Conservation (phyloP, 2,329 filamentous ascomycete genomes). For the Nannizziopsis barbatae region DNA sequence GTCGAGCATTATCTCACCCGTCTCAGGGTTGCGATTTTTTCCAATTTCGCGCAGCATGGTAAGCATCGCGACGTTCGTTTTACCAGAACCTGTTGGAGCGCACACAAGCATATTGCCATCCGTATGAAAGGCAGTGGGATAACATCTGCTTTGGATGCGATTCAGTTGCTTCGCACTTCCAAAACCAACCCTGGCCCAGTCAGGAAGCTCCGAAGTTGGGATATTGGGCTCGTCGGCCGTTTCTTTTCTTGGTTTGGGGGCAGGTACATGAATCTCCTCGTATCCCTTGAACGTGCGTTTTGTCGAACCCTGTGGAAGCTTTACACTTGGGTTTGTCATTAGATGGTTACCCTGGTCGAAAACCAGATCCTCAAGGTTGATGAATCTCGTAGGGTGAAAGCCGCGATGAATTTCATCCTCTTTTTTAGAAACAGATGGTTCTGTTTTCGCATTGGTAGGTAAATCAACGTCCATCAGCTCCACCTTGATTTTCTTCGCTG, state of each 20-base stretch:
- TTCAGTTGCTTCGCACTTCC: constrained; percentile 79
- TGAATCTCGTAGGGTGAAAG: constrained; percentile 70
- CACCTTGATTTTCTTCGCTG: constrained; percentile 69
- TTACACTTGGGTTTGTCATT: constrained; percentile 98
- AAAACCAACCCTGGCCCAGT: constrained; percentile 83
- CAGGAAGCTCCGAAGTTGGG: constrained; percentile 75
- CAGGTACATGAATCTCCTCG: constrained; percentile 93
- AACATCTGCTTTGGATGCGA: constrained; percentile 91
- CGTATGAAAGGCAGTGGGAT: constrained; percentile 75
- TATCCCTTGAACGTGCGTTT: constrained; percentile 96
- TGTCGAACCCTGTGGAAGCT: constrained; percentile 83
- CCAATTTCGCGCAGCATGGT: constrained; percentile 93
- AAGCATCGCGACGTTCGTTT: constrained; percentile 97
- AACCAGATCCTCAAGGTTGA: constrained; percentile 90
- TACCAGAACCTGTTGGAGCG: constrained; percentile 91
- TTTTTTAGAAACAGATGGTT: constrained; percentile 42
- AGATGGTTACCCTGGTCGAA: constrained; percentile 98
- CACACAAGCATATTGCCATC: constrained; percentile 98
- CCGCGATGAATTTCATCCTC: constrained; percentile 63
- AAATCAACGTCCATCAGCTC: constrained; percentile 80
- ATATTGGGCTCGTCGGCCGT: constrained; percentile 64
- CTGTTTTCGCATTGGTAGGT: constrained; percentile 48
- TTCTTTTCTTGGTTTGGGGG: constrained; percentile 77
- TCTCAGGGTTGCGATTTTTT: constrained; percentile 78
- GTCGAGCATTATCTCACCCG: constrained; percentile 89